Base-by-base conservation (phyloP, 768 basidiomycete species). In the Amanita brunnescens region DNA sequence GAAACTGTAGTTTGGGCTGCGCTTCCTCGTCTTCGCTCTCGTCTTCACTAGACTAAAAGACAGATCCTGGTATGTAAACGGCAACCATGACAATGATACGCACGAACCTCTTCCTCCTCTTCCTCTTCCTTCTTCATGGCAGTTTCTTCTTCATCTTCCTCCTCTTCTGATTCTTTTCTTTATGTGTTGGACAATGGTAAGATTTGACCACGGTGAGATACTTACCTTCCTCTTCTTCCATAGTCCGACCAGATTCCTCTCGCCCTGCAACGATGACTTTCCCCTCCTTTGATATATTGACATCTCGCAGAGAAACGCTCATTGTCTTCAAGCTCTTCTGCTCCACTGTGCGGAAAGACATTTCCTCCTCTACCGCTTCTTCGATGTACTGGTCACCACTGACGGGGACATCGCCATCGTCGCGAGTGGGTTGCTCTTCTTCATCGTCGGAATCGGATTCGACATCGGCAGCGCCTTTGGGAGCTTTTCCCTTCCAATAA, bases 401-500 rank as follows among this genome's bases (percentile, higher is more conserved):
- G n/a, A 87, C 71, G 20, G 74, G 75, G 34, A 85, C 74, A 60
- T 87, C 84, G 29, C 74, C 80, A 43, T 76, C 78, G 6, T 44
- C 42, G 23, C 21, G 29, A 35, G 73, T 75, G 18, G 69, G 66
- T 40, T 62, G 60, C 40, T 65, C 60, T 52, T 63, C 67, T 54
- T 81, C 77, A 43, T 78, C 76, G 39, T 84, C 84, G 3, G 81
- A 83, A 57, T 87, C 85, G 5, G 85, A 84, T 18, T 77, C 70
- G 35, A 69, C 66, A 21, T 79, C 79, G 1, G 69, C 70, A 30
- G 69, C 75, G 41, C 87, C 87, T 64, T 89, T 91, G 0, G 91
- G 91, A 0, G 82, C 88, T 58, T 91, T 90, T 50, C 92, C 92
- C 58, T 87, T 87, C 83, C 90, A 89, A 66, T 95, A 94, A 2